Conservation (phyloP, 2,329 filamentous ascomycete species). For the Cordyceps farinosa region DNA sequence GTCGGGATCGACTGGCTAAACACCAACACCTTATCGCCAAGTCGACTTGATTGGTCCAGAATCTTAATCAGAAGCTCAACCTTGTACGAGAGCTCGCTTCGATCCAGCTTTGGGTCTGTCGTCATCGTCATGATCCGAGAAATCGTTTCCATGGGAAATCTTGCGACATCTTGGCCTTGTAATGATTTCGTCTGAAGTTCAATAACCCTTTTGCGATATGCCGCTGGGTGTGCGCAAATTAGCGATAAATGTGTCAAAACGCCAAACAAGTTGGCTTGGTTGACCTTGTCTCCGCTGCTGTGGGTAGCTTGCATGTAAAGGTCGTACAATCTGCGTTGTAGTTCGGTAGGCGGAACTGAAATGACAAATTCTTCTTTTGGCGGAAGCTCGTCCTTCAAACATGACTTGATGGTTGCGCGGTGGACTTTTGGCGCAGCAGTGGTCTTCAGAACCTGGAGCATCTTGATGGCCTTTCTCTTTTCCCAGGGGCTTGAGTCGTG, state of each 20-base stretch:
- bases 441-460: constrained; percentile 66
- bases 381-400: constrained; percentile 64
- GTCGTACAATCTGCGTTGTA: constrained; percentile 64
- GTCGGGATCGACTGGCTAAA: constrained; percentile 73
- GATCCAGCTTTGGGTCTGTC: constrained; percentile 38
- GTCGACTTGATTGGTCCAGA: constrained; percentile 57
- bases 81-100: constrained; percentile 62
- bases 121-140: constrained; percentile 35
- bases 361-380: constrained; percentile 80
- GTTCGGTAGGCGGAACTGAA: constrained; percentile 62
- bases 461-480: constrained; percentile 58
- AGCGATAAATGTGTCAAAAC: constrained; percentile 39
- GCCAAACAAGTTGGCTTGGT: constrained; percentile 32
- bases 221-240: constrained; percentile 51
- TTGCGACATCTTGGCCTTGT: constrained; percentile 16
- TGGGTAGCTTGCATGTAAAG: constrained; percentile 35
- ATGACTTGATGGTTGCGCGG: constrained; percentile 63
- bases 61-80: constrained; percentile 65
- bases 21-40: constrained; percentile 71
- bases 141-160: constrained; percentile 28
- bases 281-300: constrained; percentile 1
- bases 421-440: constrained; percentile 76
- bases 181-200: constrained; percentile 18
- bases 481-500: constrained; percentile 56
- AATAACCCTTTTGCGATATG: constrained; percentile 38